Percentiles rank a stretch among this genome's conserved stretches.
These are phyloP conservation scores for slime mould (Dictyostelium discoideum) DNA, from an alignment of 78 protist species.

Conservation along the genomic window dicty_2.7 NC_007088.5:674001-674500, in stretches of 20 bases:
- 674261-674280: constrained; percentile 65
- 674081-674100: constrained; percentile 51
- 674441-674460: constrained; percentile 63
- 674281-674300: constrained; percentile 69
- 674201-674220: background rate
- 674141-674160: constrained; percentile 69
- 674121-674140: constrained; percentile 30
- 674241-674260: constrained; percentile 62
- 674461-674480: constrained; percentile 52
- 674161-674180: constrained; percentile 1
- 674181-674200: constrained; percentile 20
- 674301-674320: constrained; percentile 58
- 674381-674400: constrained; percentile 62
- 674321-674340: constrained; percentile 46
- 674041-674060: constrained; percentile 14
- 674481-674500: constrained; percentile 62
- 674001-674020: background rate
- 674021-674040: background rate
- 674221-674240: constrained; percentile 70
- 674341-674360: constrained; percentile 36
- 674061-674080: constrained; percentile 60
- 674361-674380: constrained; percentile 43
- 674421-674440: constrained; percentile 33
- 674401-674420: constrained; percentile 27
- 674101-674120: constrained; percentile 38